phyloP scores from a whole-genome alignment of 2,329 filamentous ascomycete genomes.

The Nemania diffusa region DNA sequence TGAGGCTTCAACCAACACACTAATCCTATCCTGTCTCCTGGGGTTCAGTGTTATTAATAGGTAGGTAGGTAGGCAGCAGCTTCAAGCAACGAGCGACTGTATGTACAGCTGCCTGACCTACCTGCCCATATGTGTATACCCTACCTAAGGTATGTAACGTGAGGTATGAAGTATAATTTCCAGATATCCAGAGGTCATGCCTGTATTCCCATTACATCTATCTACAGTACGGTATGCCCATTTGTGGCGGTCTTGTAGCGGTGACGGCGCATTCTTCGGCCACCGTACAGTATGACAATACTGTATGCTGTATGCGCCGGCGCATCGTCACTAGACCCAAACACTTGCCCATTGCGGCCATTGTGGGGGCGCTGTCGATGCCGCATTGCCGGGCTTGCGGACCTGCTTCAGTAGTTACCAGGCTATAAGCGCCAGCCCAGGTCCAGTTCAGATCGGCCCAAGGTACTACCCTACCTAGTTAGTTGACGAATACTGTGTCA shows the following conservation, averaged over 20 bases:
- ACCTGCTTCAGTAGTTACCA: neutral
- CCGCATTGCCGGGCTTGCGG: conserved; percentile 33
- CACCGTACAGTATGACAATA: neutral
- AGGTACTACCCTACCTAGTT: neutral
- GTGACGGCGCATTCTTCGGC: conserved; percentile 12
- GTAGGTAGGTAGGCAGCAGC: neutral
- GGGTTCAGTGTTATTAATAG: conserved; percentile 8
- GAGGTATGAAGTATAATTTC: neutral
- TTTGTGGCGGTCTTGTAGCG: neutral
- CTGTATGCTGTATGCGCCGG: neutral
- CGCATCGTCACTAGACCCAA: neutral
- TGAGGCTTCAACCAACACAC: conserved; percentile 5
- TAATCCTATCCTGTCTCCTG: neutral
- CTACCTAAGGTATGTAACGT: neutral
- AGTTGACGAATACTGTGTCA: neutral
- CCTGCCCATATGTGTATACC: neutral
- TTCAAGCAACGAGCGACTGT: neutral
- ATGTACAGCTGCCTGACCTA: neutral
- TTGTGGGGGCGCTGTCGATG: conserved; percentile 10
- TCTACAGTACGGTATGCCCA: neutral
- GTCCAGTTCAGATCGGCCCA: neutral
- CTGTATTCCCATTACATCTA: neutral
- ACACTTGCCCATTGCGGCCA: neutral
- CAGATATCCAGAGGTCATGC: neutral
- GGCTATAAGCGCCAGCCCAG: conserved; percentile 22